These are phyloP conservation scores for Collybiopsis luxurians DNA, from an alignment of 768 basidiomycete species.

Conservation along the genomic window DNA sequence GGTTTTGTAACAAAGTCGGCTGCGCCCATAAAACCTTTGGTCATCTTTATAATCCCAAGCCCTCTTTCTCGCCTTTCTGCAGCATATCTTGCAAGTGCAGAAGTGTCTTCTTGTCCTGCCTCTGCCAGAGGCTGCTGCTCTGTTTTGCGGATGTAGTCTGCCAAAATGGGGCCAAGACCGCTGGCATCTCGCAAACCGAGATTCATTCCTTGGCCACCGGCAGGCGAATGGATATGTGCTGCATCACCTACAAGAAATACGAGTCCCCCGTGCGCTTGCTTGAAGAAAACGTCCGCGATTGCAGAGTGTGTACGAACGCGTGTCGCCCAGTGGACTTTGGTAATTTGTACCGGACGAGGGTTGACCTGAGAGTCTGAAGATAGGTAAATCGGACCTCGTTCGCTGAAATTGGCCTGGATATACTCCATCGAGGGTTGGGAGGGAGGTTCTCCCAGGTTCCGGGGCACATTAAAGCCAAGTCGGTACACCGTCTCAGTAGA, in stretches of 20 bases:
- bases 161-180: slow-evolving; percentile 16
- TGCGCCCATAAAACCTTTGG: neutral
- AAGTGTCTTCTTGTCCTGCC: neutral
- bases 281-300: slow-evolving; percentile 30
- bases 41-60: slow-evolving; percentile 6
- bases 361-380: slow-evolving; percentile 23
- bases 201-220: slow-evolving; percentile 23
- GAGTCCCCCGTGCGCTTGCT: slow-evolving; percentile 21
- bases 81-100: slow-evolving; percentile 1
- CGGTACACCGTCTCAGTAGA: slow-evolving; percentile 3
- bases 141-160: slow-evolving; percentile 10
- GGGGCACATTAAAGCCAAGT: slow-evolving; percentile 9
- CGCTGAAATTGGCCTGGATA: slow-evolving; percentile 32
- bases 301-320: slow-evolving; percentile 36
- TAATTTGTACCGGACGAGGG: slow-evolving; percentile 21
- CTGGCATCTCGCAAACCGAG: slow-evolving; percentile 24
- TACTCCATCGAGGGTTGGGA: slow-evolving; percentile 30
- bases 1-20: neutral
- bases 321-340: slow-evolving; percentile 32
- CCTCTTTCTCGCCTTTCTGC: neutral
- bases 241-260: slow-evolving; percentile 23
- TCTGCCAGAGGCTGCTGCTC: neutral
- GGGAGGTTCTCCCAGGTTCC: slow-evolving; percentile 27
- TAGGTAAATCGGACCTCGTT: slow-evolving; percentile 25
- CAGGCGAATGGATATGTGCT: slow-evolving; percentile 23